Base-by-base conservation (phyloP, 768 basidiomycete genomes). In the Cubamyces sp. region DNA sequence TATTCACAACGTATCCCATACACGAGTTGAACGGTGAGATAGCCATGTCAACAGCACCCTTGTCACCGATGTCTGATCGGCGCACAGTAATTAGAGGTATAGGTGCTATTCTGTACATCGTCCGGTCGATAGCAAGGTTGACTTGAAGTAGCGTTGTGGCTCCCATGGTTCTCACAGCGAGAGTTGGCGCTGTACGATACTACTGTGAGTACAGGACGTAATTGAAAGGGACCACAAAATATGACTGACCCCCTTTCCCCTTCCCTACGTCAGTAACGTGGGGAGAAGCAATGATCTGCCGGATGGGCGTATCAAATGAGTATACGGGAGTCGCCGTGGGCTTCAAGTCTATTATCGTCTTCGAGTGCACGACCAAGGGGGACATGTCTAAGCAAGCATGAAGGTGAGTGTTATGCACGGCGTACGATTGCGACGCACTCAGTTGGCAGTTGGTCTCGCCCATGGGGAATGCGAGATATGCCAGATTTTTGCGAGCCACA, bases 281-380 rank as follows among this genome's bases (percentile, higher is more conserved):
- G 15, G 67, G 64, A 14, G 74, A 68, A 1, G 69, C 25, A 8
- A 57, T 30, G 3, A 92, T 76, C 65, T 92, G 91, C 54, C 79
- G 78, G 54, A 93, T 89, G 14, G 91, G 89, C 2, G 90, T 90
- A 19, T 81, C 74, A 62, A 90, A 91, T 2, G 74, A 74, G 61
- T 75, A 74, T 6, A 77, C 69, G 5, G 85, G 76, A 5, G 64
- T 73, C 2, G 76, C 76, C 43, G 70, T 71, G 2, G 86, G 81
- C 42, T 71, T 79, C 47, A 82, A 80, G 25, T 64, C 7, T 46
- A 64, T 7, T 70, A 66, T 25, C 64, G 67, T 46, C 19, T 66
- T 70, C 42, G 74, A 63, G 37, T 52, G 48, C 4, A 65, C 72
- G n/a, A 65, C 55, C 14, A 82, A 74, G 1, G 71, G 75, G 1